phyloP scores from a whole-genome alignment of 2,329 filamentous ascomycete species.

The Venturia aucupariae region DNA sequence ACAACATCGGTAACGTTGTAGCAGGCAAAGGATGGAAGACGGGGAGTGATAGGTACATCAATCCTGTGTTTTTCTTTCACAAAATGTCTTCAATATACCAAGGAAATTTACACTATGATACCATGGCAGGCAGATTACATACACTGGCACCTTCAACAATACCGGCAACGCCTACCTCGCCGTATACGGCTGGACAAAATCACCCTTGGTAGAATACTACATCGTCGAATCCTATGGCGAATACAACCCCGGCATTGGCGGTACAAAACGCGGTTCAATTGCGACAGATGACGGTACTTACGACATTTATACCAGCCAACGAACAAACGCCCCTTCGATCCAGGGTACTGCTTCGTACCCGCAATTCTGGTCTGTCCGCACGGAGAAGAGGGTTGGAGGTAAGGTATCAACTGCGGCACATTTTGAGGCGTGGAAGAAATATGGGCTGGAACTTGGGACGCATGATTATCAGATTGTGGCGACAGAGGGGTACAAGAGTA shows the following conservation, averaged over 20 bases:
- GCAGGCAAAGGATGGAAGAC: conserved; percentile 52
- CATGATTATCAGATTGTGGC: conserved; percentile 48
- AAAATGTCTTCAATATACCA: not conserved
- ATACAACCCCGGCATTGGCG: conserved; percentile 32
- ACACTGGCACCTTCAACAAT: conserved; percentile 39
- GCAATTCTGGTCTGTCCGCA: conserved; percentile 46
- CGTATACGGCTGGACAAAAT: conserved; percentile 49
- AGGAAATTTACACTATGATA: not conserved
- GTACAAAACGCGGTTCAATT: conserved; percentile 27
- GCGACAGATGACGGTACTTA: conserved; percentile 45
- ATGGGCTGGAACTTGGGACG: conserved; percentile 40
- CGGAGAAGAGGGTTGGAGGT: conserved; percentile 41
- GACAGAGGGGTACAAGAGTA: conserved; percentile 45
- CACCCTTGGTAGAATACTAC: conserved; percentile 50
- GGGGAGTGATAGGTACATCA: conserved; percentile 38
- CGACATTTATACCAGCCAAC: conserved; percentile 41
- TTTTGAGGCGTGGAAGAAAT: conserved; percentile 44
- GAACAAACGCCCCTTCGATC: conserved; percentile 44
- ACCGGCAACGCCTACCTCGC: conserved; percentile 45
- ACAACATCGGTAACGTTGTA: conserved; percentile 43
- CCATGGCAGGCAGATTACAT: conserved; percentile 38
- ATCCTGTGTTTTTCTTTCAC: not conserved
- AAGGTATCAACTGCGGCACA: conserved; percentile 42
- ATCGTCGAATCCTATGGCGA: conserved; percentile 45
- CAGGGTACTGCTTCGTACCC: conserved; percentile 45